These are phyloP conservation scores for Talaromyces sp. DNA, from an alignment of 2,329 filamentous ascomycete genomes.

Conservation along the genomic window DNA sequence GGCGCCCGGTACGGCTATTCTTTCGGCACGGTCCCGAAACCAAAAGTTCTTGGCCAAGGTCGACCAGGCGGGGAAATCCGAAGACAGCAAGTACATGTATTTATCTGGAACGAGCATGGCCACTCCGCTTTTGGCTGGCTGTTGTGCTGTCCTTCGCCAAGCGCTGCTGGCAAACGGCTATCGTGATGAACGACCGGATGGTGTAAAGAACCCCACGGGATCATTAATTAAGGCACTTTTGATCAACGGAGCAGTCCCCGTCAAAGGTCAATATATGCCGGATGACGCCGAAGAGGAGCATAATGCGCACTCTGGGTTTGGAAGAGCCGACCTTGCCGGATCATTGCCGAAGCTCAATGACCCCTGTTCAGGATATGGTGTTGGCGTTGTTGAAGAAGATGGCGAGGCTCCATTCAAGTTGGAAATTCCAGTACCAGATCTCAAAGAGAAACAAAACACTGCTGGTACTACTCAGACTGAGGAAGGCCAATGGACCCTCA, in stretches of 20 bases:
- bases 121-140: not conserved
- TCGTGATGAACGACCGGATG: not conserved
- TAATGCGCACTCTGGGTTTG: not conserved
- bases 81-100: not conserved
- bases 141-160: not conserved
- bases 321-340: not conserved
- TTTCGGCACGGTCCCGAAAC: not conserved
- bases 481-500: not conserved
- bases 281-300: not conserved
- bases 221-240: not conserved
- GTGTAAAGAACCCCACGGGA: not conserved
- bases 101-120: not conserved
- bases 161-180: not conserved
- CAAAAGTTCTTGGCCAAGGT: not conserved
- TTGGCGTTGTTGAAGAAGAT: not conserved
- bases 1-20: not conserved
- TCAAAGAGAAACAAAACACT: not conserved
- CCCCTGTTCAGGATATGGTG: not conserved
- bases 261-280: not conserved
- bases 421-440: not conserved
- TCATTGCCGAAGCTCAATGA: not conserved
- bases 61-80: not conserved
- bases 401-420: not conserved
- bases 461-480: not conserved
- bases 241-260: not conserved